Evolutionary conservation across 192 early-diverging fungal genomes (phyloP), one percentile per base, ranked within the genome.

Genomic region (Backusella tarrabulga): DNA sequence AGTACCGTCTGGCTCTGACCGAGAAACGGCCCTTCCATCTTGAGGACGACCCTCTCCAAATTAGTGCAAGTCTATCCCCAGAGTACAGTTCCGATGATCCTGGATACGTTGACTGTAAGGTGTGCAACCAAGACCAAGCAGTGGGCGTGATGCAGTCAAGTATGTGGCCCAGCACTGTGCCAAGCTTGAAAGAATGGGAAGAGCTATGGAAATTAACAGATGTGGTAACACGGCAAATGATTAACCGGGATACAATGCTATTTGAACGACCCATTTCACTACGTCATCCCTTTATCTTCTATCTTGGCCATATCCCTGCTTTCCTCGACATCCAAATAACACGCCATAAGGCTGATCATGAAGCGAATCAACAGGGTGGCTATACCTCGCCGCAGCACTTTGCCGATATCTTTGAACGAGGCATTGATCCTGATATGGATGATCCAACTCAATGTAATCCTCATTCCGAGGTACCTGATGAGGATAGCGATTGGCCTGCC

Each of bases 271-370:
- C 97, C n/a, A 98, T 97, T 67, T 82, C 84, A 7, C 84, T 97
- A 15, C 90, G 97, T 17, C 95, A 95, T 72, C 96, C 95, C 6
- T 95, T 93, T 81, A 89, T 97, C 0, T 97, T 97, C 74, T 97
- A 97, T 75, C 80, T 95, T 12, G 96, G 95, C 9, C 96, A 97
- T 73, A 88, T 97, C 44, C 89, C 92, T 0, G 86, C 86, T 0
- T 94, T 94, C 75, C 78, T 92, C 26, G 92, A 94, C 72, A 90
- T 89, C 14, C 85, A 90, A 17, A 77, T 92, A 40, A 79, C 88
- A 1, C 80, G 78, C 35, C 76, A 85, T 0, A 29, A 60, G 8
- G 68, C 56, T 7, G 78, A 79, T 69, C 6, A 35, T 23, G 77
- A 76, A 9, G 78, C 79, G 0, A 42, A 72, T 44, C 38, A 26